Conservation (phyloP, 1,139 yeast genomes). For the Candida buenavistaensis region DNA sequence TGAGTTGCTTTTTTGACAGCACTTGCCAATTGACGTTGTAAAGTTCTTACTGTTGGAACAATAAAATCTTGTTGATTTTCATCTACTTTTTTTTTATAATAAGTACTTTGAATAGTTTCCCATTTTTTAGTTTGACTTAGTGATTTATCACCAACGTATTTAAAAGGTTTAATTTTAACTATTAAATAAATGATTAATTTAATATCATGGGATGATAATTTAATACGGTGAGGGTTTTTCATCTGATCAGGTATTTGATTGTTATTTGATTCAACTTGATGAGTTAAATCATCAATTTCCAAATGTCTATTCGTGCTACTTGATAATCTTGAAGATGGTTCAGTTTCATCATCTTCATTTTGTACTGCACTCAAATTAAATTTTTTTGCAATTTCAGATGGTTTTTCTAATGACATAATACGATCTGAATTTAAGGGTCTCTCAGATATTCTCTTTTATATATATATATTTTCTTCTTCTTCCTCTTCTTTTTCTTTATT, state of each 20-base stretch:
- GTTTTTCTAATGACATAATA: no score
- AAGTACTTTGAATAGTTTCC: slow-evolving; percentile 32
- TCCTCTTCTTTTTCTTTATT: no score
- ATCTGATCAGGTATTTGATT: slow-evolving; percentile 5
- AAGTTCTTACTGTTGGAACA: slow-evolving; percentile 38
- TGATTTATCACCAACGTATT: slow-evolving; percentile 36
- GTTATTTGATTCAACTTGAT: slow-evolving; percentile 2
- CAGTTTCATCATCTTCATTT: no score
- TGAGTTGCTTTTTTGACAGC: slow-evolving; percentile 35
- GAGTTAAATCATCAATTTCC: not conserved
- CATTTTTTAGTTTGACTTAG: slow-evolving; percentile 37
- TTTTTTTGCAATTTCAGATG: no score
- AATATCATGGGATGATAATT: slow-evolving; percentile 30
- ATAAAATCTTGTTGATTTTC: slow-evolving; percentile 13
- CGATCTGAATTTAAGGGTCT: no score
- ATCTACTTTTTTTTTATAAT: slow-evolving; percentile 20
- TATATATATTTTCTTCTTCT: no score
- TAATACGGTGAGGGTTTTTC: slow-evolving; percentile 22
- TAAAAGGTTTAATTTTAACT: slow-evolving; percentile 35
- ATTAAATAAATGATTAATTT: slow-evolving; percentile 32
- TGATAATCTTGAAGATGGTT: no score
- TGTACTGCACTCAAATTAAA: no score
- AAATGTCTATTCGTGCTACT: no score
- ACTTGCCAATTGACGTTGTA: slow-evolving; percentile 36
- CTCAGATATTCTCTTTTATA: no score